phyloP scores from a whole-genome alignment of 345 rosid species.

The Aegle marmelos region DNA sequence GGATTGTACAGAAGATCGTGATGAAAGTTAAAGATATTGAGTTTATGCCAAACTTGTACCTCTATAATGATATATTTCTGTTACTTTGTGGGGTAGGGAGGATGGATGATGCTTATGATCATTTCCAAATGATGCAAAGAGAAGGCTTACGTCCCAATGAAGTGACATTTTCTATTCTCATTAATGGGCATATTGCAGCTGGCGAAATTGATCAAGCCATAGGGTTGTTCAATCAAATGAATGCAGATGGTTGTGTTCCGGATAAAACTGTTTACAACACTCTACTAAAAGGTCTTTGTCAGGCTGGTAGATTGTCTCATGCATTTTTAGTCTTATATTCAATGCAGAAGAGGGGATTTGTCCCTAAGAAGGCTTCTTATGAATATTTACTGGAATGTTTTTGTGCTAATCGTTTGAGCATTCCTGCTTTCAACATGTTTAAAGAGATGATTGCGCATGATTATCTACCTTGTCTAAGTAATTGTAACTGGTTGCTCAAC shows the following conservation, averaged over 20 bases:
- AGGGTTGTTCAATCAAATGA: conserved; percentile 45
- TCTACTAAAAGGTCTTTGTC: conserved; percentile 49
- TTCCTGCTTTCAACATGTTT: conserved; percentile 48
- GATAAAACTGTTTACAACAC: conserved; percentile 43
- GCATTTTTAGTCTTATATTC: conserved; percentile 42
- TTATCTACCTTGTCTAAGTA: conserved; percentile 23
- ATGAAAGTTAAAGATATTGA: conserved; percentile 32
- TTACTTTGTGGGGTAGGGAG: conserved; percentile 48
- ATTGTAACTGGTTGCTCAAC: conserved; percentile 38
- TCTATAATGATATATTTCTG: conserved; percentile 43
- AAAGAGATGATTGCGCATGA: conserved; percentile 49
- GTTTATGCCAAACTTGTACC: conserved; percentile 52
- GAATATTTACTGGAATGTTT: conserved; percentile 40
- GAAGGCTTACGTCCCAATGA: conserved; percentile 56
- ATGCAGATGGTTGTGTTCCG: conserved; percentile 38
- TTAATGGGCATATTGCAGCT: conserved; percentile 42
- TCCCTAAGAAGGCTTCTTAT: conserved; percentile 43
- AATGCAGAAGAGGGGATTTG: conserved; percentile 50
- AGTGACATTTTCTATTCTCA: conserved; percentile 61
- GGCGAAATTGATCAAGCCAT: conserved; percentile 57
- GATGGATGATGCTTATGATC: conserved; percentile 52
- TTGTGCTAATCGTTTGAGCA: conserved; percentile 40
- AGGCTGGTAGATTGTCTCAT: conserved; percentile 41
- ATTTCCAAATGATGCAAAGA: conserved; percentile 47
- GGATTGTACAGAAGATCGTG: conserved; percentile 47